phyloP scores from a whole-genome alignment of 2,329 filamentous ascomycete species.

The Colletotrichum noveboracense region DNA sequence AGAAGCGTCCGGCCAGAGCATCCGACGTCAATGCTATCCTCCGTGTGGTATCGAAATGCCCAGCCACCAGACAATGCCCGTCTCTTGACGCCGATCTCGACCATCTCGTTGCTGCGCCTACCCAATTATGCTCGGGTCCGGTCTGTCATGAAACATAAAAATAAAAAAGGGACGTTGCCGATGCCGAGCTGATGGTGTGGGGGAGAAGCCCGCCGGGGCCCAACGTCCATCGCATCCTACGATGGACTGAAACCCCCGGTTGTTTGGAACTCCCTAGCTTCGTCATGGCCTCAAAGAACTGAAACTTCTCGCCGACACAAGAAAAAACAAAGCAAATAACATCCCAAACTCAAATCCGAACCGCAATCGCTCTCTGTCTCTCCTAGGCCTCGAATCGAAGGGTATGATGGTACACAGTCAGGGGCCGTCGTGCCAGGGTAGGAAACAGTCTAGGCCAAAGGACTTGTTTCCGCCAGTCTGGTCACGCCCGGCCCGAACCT shows the following conservation, averaged over 20 bases:
- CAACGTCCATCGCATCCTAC: background rate
- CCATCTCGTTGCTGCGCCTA: conserved; percentile 55
- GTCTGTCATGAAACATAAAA: conserved; percentile 15
- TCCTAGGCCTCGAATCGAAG: conserved; percentile 8
- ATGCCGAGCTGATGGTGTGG: background rate
- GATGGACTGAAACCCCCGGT: background rate
- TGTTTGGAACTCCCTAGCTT: background rate
- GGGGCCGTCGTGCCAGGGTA: background rate
- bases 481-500: background rate
- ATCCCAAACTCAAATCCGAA: background rate
- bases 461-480: background rate
- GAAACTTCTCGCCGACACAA: background rate
- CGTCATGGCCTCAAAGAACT: background rate
- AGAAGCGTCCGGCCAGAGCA: conserved; percentile 13
- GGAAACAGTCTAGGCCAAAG: background rate
- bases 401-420: conserved; percentile 9
- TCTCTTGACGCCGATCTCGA: conserved; percentile 45
- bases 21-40: conserved; percentile 19
- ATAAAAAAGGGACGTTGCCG: background rate
- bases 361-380: conserved; percentile 3
- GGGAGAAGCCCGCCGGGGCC: background rate
- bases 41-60: conserved; percentile 23
- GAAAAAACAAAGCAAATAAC: background rate
- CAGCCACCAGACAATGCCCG: conserved; percentile 22
- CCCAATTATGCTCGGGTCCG: conserved; percentile 46